phyloP scores from a whole-genome alignment of 805 yeast genomes.

The Candida krabiensis region DNA sequence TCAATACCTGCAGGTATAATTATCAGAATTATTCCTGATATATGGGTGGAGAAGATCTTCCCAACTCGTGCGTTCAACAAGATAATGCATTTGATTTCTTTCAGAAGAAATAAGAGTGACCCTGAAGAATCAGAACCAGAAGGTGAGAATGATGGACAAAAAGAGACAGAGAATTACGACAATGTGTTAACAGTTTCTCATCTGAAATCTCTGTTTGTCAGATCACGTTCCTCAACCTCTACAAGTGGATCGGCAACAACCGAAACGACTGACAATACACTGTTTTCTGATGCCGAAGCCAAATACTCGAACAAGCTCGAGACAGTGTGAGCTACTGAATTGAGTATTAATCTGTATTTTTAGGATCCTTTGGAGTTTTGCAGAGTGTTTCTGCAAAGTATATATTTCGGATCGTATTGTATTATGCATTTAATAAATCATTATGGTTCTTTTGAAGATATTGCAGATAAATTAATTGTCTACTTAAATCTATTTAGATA shows the following conservation, averaged over 20 bases:
- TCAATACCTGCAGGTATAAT: constrained; percentile 80
- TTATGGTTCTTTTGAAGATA: too few species aligned
- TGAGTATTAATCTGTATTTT: too few species aligned
- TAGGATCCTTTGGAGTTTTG: too few species aligned
- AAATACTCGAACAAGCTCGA: neutral
- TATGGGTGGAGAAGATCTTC: constrained; percentile 63
- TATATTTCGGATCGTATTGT: too few species aligned
- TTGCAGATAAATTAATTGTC: too few species aligned
- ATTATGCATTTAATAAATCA: too few species aligned
- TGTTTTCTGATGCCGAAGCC: constrained; percentile 10
- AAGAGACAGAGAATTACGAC: constrained; percentile 14
- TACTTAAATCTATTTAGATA: constrained; percentile 22
- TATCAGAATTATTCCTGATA: constrained; percentile 81
- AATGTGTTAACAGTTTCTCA: constrained; percentile 18
- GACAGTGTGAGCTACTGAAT: too few species aligned
- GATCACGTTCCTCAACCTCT: constrained; percentile 22
- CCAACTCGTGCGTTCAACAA: constrained; percentile 55
- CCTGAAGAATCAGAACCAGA: constrained; percentile 8
- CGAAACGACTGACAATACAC: constrained; percentile 21
- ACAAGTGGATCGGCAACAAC: constrained; percentile 12
- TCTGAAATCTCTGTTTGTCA: constrained; percentile 10
- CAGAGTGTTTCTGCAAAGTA: too few species aligned
- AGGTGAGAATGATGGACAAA: constrained; percentile 8
- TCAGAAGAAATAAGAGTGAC: constrained; percentile 14
- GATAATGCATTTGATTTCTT: constrained; percentile 21